Percentiles rank a stretch among this genome's conserved stretches.
Conservation (phyloP, 257 asterid species). For the Plantago ovata region DNA sequence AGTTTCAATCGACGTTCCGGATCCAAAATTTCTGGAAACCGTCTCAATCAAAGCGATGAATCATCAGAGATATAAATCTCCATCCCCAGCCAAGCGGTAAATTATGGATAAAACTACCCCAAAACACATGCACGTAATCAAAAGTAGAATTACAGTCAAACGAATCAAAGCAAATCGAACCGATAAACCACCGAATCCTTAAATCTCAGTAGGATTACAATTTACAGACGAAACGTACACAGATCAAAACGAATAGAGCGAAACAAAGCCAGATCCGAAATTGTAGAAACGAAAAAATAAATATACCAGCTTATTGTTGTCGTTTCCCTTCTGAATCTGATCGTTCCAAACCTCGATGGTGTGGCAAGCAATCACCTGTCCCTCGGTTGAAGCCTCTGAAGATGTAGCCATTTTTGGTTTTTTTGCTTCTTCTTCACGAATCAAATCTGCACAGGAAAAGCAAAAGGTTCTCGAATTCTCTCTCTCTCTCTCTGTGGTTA, state of each 20-base stretch:
- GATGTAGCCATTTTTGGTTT: constrained; percentile 50
- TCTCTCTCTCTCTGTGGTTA: background rate
- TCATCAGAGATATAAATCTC: too few species aligned
- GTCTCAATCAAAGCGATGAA: background rate
- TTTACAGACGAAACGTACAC: background rate
- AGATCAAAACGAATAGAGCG: background rate
- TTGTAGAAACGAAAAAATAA: background rate
- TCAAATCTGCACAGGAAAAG: constrained; percentile 5
- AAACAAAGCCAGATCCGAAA: constrained; percentile 3
- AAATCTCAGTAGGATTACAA: background rate
- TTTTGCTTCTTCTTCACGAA: background rate
- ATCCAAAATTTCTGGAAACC: background rate
- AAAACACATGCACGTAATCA: constrained; percentile 8
- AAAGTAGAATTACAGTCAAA: background rate
- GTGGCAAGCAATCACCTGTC: constrained; percentile 79
- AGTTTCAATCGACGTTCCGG: too few species aligned
- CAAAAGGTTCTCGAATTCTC: background rate
- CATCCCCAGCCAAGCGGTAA: background rate
- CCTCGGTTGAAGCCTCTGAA: constrained; percentile 37
- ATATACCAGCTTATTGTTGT: constrained; percentile 52
- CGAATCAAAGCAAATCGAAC: background rate
- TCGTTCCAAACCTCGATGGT: constrained; percentile 59
- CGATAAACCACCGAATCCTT: background rate
- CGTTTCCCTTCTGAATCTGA: constrained; percentile 66
- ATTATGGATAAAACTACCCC: background rate